Percentiles rank a stretch among this genome's conserved stretches.
These are phyloP conservation scores for Mycena epipterygia DNA, from an alignment of 768 basidiomycete genomes.

Conservation along the genomic window DNA sequence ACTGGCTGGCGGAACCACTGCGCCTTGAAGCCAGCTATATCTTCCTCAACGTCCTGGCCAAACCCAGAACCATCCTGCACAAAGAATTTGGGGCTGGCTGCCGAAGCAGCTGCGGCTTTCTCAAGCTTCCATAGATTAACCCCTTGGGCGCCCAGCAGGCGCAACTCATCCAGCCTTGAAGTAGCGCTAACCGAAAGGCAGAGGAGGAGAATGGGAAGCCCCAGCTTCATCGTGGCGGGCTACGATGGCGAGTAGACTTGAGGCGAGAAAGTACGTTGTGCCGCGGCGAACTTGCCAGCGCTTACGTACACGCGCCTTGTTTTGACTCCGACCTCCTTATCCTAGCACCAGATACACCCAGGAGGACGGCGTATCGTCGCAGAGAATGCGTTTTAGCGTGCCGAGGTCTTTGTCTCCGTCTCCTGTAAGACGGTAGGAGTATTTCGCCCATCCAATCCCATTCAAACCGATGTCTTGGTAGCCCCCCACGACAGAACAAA, in stretches of 20 bases:
- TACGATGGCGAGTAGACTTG: neutral
- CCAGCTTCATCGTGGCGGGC: constrained; percentile 32
- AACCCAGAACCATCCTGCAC: constrained; percentile 38
- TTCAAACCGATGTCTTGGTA: constrained; percentile 18
- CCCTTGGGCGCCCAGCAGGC: constrained; percentile 65
- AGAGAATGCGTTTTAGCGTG: constrained; percentile 34
- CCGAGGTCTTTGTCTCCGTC: constrained; percentile 35
- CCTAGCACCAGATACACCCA: neutral
- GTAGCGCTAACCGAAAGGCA: constrained; percentile 12
- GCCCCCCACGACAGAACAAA: constrained; percentile 18
- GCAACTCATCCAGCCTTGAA: constrained; percentile 32
- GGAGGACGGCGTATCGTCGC: neutral
- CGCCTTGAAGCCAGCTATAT: constrained; percentile 60
- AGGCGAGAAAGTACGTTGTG: neutral
- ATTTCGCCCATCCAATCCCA: neutral
- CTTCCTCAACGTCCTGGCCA: constrained; percentile 20
- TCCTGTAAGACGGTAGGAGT: constrained; percentile 31
- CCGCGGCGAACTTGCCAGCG: constrained; percentile 20
- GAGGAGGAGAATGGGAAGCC: constrained; percentile 22
- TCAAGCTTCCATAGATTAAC: constrained; percentile 76
- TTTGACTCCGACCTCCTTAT: constrained; percentile 2
- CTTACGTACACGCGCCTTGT: constrained; percentile 10
- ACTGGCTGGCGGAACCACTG: constrained; percentile 88
- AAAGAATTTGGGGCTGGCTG: constrained; percentile 35
- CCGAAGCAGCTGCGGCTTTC: constrained; percentile 38